phyloP scores from a whole-genome alignment of 2,329 filamentous ascomycete species.

The Anisogramma anomala region DNA sequence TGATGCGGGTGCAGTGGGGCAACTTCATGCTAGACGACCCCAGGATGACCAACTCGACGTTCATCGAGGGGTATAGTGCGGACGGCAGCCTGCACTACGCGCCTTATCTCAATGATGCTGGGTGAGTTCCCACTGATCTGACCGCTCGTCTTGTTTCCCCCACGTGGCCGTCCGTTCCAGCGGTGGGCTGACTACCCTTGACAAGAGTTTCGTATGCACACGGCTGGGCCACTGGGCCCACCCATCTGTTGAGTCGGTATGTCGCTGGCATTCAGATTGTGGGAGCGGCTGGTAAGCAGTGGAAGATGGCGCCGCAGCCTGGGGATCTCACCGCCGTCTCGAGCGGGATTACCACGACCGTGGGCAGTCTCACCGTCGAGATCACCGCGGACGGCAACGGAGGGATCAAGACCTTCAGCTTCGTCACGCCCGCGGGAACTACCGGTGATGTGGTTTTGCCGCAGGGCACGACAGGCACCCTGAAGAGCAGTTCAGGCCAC shows the following conservation, averaged over 20 bases:
- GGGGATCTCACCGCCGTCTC: conserved; percentile 24
- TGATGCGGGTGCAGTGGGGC: conserved; percentile 26
- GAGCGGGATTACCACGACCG: conserved; percentile 8
- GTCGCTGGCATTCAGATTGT: conserved; percentile 32
- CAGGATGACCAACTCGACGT: conserved; percentile 40
- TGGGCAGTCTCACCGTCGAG: conserved; percentile 9
- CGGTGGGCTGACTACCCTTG: not conserved
- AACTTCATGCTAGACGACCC: conserved; percentile 42
- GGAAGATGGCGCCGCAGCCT: conserved; percentile 27
- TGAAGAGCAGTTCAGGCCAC: conserved; percentile 4
- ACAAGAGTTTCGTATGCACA: conserved; percentile 23
- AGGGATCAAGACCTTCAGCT: conserved; percentile 9
- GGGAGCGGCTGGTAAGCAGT: conserved; percentile 24
- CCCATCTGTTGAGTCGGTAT: conserved; percentile 25
- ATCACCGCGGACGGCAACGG: conserved; percentile 8
- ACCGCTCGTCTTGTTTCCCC: not conserved
- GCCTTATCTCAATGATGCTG: conserved; percentile 32
- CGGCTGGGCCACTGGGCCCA: conserved; percentile 27
- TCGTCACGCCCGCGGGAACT: conserved; percentile 9
- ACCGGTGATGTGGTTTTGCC: conserved; percentile 12
- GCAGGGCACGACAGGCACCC: conserved; percentile 4
- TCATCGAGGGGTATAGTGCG: conserved; percentile 38
- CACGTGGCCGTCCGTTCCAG: too few relatives aligned
- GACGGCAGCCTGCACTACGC: conserved; percentile 36
- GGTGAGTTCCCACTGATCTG: not conserved